Evolutionary conservation across 2,329 filamentous ascomycete species (phyloP).

Genomic region (Alternaria longipes): DNA sequence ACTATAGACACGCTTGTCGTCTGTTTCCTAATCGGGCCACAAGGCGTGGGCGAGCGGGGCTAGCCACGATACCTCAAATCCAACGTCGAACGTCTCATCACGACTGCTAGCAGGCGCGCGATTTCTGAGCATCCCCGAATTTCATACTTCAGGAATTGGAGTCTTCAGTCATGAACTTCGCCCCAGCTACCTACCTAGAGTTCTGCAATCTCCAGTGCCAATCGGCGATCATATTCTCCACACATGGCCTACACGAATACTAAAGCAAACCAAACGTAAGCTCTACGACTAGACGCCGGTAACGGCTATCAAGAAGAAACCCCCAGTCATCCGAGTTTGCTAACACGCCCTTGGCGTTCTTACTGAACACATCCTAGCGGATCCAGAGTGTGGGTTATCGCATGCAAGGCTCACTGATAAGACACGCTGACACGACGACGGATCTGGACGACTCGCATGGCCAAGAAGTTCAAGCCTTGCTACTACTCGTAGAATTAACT

Average conservation of each 20-base stretch:
- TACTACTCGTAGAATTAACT: constrained; percentile 4
- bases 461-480: constrained; percentile 5
- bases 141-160: neutral
- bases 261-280: neutral
- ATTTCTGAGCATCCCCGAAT: neutral
- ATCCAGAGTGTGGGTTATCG: constrained; percentile 11
- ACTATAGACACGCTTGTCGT: neutral
- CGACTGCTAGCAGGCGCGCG: neutral
- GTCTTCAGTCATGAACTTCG: neutral
- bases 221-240: neutral
- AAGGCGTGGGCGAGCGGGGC: constrained; percentile 9
- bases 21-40: constrained; percentile 2
- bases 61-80: neutral
- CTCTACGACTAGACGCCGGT: neutral
- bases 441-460: constrained; percentile 1
- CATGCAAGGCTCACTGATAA: constrained; percentile 23
- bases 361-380: constrained; percentile 15
- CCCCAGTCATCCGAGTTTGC: neutral
- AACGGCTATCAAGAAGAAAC: neutral
- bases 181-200: neutral
- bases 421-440: constrained; percentile 1
- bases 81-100: neutral
- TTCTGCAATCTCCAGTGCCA: neutral
- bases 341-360: constrained; percentile 9
- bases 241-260: neutral